Evolutionary conservation across 2,329 filamentous ascomycete genomes (phyloP).

Genomic region (Phialophora verrucosa): DNA sequence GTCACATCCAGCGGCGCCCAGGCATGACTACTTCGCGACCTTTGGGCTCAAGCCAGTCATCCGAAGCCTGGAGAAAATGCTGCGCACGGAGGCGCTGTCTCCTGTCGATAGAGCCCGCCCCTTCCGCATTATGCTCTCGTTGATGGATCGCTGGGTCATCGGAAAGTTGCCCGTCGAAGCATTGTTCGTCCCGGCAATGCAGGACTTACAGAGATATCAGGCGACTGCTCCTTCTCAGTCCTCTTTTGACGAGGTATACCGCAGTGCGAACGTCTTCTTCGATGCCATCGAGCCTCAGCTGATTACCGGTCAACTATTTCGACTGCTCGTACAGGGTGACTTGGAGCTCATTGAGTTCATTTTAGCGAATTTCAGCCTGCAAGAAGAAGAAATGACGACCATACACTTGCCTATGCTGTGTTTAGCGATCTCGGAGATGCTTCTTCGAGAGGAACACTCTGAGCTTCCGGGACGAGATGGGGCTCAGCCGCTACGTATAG

Average conservation of each 20-base stretch:
- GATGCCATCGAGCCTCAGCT: constrained; percentile 94
- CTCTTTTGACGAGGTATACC: constrained; percentile 83
- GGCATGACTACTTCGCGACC: constrained; percentile 80
- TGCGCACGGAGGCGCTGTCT: constrained; percentile 61
- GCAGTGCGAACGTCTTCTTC: constrained; percentile 94
- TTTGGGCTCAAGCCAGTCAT: constrained; percentile 77
- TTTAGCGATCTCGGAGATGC: constrained; percentile 37
- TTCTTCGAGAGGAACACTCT: constrained; percentile 16
- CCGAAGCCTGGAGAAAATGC: constrained; percentile 76
- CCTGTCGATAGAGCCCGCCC: constrained; percentile 77
- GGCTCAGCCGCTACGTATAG: constrained; percentile 57
- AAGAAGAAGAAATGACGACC: constrained; percentile 85
- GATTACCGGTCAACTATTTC: constrained; percentile 83
- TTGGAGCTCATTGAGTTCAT: constrained; percentile 81
- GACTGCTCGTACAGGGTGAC: constrained; percentile 58
- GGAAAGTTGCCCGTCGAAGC: constrained; percentile 86
- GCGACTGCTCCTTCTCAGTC: constrained; percentile 65
- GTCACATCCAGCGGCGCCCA: constrained; percentile 45
- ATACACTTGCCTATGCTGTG: constrained; percentile 33
- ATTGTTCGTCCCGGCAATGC: constrained; percentile 84
- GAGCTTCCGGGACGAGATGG: constrained; percentile 39
- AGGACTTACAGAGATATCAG: constrained; percentile 78
- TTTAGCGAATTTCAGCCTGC: constrained; percentile 82
- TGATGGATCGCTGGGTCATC: constrained; percentile 99
- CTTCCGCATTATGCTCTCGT: constrained; percentile 87